phyloP scores from a whole-genome alignment of 495 filamentous ascomycete genomes.

The Tuber indicum region DNA sequence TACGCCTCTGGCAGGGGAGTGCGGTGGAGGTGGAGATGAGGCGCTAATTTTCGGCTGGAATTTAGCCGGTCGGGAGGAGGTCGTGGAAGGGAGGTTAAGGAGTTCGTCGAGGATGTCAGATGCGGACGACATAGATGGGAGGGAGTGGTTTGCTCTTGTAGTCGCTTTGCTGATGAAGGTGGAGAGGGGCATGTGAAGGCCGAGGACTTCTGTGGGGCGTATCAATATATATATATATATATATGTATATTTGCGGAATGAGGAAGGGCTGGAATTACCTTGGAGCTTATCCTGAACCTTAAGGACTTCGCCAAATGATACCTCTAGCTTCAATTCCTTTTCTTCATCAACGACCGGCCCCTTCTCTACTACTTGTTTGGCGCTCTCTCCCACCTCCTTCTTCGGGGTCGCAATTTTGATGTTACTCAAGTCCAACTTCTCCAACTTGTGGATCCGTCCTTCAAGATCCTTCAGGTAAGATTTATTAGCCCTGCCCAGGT shows the following conservation, averaged over 20 bases:
- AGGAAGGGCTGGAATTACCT: constrained; percentile 34
- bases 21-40: constrained; percentile 65
- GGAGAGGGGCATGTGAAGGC: constrained; percentile 72
- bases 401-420: constrained; percentile 68
- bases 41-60: constrained; percentile 40
- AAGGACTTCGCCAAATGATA: constrained; percentile 70
- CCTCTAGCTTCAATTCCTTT: constrained; percentile 57
- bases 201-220: constrained; percentile 48
- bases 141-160: constrained; percentile 74
- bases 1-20: constrained; percentile 41
- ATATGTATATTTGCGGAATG: not conserved
- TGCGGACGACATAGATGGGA: constrained; percentile 64
- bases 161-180: constrained; percentile 79
- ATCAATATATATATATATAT: no score
- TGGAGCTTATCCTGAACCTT: constrained; percentile 75
- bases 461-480: constrained; percentile 64
- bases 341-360: constrained; percentile 46
- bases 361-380: constrained; percentile 42
- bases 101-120: constrained; percentile 86
- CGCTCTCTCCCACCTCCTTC: constrained; percentile 45
- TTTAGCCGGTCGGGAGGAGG: constrained; percentile 43
- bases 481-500: constrained; percentile 67
- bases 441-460: constrained; percentile 61
- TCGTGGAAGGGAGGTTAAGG: constrained; percentile 55
- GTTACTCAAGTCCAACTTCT: constrained; percentile 86